Evolutionary conservation across 805 yeast genomes (phyloP).

Genomic region (Torulaspora franciscae): DNA sequence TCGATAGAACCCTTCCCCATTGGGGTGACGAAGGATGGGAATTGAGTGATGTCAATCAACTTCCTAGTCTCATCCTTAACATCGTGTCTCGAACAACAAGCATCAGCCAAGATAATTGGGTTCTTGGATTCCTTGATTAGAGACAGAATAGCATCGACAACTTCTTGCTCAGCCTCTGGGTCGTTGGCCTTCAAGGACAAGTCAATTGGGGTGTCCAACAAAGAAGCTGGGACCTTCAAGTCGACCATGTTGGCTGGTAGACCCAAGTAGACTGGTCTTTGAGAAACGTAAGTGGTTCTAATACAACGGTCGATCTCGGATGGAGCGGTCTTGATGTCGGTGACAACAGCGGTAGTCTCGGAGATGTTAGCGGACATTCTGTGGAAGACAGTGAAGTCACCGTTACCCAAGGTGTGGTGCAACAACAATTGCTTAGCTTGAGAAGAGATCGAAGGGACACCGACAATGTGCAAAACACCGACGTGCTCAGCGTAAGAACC

Average conservation of each 20-base stretch:
- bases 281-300: conserved; percentile 61
- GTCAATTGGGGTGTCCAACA: conserved; percentile 62
- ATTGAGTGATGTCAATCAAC: conserved; percentile 62
- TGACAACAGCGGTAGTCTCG: conserved; percentile 58
- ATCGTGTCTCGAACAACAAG: conserved; percentile 77
- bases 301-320: conserved; percentile 68
- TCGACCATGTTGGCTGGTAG: conserved; percentile 79
- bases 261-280: conserved; percentile 79
- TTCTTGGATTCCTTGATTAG: conserved; percentile 55
- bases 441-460: conserved; percentile 74
- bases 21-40: conserved; percentile 82
- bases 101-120: conserved; percentile 78
- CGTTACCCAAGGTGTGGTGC: conserved; percentile 82
- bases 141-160: conserved; percentile 46
- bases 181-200: conserved; percentile 55
- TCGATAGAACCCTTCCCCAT: conserved; percentile 83
- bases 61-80: conserved; percentile 56
- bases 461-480: conserved; percentile 78
- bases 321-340: conserved; percentile 62
- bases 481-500: conserved; percentile 90
- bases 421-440: conserved; percentile 66
- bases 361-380: conserved; percentile 73
- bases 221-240: conserved; percentile 49
- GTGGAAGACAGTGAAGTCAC: conserved; percentile 73
- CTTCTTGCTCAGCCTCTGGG: conserved; percentile 58